Conservation (phyloP, 2,329 filamentous ascomycete genomes). For the Paraphoma sp. region DNA sequence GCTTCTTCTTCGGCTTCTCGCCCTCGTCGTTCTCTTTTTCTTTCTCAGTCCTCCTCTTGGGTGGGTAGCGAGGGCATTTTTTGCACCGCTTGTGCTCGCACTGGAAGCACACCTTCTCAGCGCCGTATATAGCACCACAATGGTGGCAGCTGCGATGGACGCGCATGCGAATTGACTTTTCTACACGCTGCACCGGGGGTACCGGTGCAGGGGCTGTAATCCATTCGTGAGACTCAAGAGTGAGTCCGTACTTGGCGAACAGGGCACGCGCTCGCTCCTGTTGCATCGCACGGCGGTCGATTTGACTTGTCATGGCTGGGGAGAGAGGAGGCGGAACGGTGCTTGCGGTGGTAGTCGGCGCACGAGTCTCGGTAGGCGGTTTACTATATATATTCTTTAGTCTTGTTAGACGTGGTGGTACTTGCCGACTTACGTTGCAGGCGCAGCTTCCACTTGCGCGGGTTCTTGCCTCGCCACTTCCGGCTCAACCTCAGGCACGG, state of each 20-base stretch:
- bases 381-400: background rate
- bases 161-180: slow-evolving; percentile 79
- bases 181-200: slow-evolving; percentile 60
- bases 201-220: slow-evolving; percentile 32
- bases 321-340: slow-evolving; percentile 6
- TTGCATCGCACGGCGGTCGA: slow-evolving; percentile 45
- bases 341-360: slow-evolving; percentile 6
- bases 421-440: slow-evolving; percentile 9
- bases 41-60: slow-evolving; percentile 64
- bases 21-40: slow-evolving; percentile 46
- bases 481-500: slow-evolving; percentile 1
- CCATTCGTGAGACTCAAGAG: slow-evolving; percentile 49
- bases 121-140: slow-evolving; percentile 76
- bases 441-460: slow-evolving; percentile 1
- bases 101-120: slow-evolving; percentile 73
- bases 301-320: slow-evolving; percentile 15
- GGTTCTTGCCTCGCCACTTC: slow-evolving; percentile 4
- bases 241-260: slow-evolving; percentile 53
- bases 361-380: slow-evolving; percentile 4
- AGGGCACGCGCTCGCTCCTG: slow-evolving; percentile 49
- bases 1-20: slow-evolving; percentile 57
- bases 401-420: background rate
- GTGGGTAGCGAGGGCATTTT: slow-evolving; percentile 74
- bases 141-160: slow-evolving; percentile 81
- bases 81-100: slow-evolving; percentile 84